Evolutionary conservation across 2,329 filamentous ascomycete genomes (phyloP), one percentile per base, ranked within the genome.

Genomic region (Colletotrichum sp.): DNA sequence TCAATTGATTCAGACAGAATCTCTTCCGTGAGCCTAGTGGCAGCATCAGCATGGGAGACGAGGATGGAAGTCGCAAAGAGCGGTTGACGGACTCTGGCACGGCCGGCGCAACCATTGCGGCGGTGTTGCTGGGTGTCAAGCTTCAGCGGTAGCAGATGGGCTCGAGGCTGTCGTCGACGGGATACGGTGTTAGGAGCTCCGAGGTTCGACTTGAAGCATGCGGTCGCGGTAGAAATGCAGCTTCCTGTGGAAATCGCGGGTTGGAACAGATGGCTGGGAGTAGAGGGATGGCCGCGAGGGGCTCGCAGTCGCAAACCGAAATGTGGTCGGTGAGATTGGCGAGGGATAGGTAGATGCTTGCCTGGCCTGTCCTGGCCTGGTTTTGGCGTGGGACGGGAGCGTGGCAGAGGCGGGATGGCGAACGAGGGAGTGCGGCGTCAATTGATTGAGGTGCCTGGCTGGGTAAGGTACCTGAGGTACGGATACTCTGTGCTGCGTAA

Each of bases 1-100:
- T 98, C 96, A 84, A 98, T 94, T 68, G 96, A 95, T 81, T 98
- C 95, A 83, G 98, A 94, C 77, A 98, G 91, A 78, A 97, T 92
- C 86, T 98, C 96, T 87, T 99, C 97, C 81, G 96, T 96, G 82
- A 99, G 93, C 86, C 97, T 98, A 78, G 44, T 61, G 61, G 13
- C 61, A 28, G 57, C 36, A 22, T 81, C 65, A 81, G 80, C 44
- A 68, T 22, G 68, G 72, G 70, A 68, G 80, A 65, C 39, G 65
- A 57, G 30, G 48, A 61, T 22, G 32, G 4, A 28, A 72, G 67
- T 57, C 63, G 25, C 27, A 61, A 60, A 57, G 57, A 60, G 59
- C 55, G 19, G 55, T 69, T 36, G 61, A 87, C 92, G 82, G 88
- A 95, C 93, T 95, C 94, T 80, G 93, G 93, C 78, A 95, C 92